Base-by-base conservation (phyloP, 768 basidiomycete species). In the Boletus bicolor region DNA sequence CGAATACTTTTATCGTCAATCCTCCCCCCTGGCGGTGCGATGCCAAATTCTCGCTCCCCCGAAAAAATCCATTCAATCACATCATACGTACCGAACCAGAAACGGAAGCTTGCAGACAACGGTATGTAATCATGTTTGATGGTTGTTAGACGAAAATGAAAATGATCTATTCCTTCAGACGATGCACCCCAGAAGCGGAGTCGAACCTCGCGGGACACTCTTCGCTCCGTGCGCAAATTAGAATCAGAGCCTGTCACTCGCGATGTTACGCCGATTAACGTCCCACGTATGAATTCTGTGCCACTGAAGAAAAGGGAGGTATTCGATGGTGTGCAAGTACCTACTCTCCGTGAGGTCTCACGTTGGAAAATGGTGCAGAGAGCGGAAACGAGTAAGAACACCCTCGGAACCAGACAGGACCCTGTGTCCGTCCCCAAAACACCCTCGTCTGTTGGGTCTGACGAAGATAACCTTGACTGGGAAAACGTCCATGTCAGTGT, bases 251-350 rank as follows among this genome's bases (percentile, higher is more conserved):
- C 73, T 19, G 58, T 50, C 35, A 68, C 57, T 17, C 61, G 66
- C 21, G 54, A 54, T n/a, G 58, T 63, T 0, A 67, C 70, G 2
- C 61, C 61, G 15, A 46, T 64, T 12, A 34, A 49, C 7, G 47
- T 64, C 7, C 55, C 54, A 28, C 66, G 67, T 41, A 58, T 44
- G 28, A 49, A 37, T 34, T 74, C 74, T 21, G 53, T 61, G 30
- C 70, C 70, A 2, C 43, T 54, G 19, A 58, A 44, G 28, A 68
- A 57, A 49, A 59, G 49, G 44, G 58, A 56, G 48, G 56, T 61
- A n/a, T 67, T 75, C 24, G 72, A 74, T 32, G 67, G 67, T 11
- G 55, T 75, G 17, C 61, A 66, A 19, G 54, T 75, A 15, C 71
- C 68, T 17, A 66, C 67, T 35, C 44, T 64, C 21, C 60, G 55